Conservation (phyloP, 2,329 filamentous ascomycete genomes). For the Didymella sp. region DNA sequence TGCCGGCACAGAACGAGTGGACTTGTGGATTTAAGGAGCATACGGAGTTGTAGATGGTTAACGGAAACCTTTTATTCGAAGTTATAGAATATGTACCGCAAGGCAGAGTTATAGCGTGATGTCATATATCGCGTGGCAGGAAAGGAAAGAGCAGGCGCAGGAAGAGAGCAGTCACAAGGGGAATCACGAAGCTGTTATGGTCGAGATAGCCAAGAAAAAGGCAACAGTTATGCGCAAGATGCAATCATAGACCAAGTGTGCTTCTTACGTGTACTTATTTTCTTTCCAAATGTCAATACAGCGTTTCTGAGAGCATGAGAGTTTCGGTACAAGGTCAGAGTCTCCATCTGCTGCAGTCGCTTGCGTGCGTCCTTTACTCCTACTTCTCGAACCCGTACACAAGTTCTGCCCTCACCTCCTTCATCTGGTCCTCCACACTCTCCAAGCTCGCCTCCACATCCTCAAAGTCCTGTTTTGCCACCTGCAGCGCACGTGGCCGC, state of each 20-base stretch:
- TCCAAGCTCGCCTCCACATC: constrained; percentile 21
- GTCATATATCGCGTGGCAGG: too few species aligned
- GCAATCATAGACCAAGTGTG: too few species aligned
- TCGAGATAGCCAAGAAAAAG: too few species aligned
- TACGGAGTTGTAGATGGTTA: neutral
- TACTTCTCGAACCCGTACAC: neutral
- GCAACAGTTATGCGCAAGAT: too few species aligned
- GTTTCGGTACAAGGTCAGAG: too few species aligned
- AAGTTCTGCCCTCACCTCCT: constrained; percentile 17
- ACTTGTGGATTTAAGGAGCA: constrained; percentile 27
- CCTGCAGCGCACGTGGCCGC: constrained; percentile 18
- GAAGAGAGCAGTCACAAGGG: too few species aligned
- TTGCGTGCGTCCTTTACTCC: neutral
- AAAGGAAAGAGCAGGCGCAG: too few species aligned
- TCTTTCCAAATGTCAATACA: too few species aligned
- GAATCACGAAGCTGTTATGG: too few species aligned
- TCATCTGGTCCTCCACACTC: constrained; percentile 11
- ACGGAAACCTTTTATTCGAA: neutral
- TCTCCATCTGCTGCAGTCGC: neutral
- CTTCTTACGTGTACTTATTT: too few species aligned
- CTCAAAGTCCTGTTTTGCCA: constrained; percentile 24
- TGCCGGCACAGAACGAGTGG: constrained; percentile 36
- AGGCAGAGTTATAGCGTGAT: too few species aligned
- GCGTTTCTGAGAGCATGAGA: too few species aligned
- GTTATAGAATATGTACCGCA: neutral